Conservation (phyloP, 2,329 filamentous ascomycete species). For the Celoporthe dispersa region DNA sequence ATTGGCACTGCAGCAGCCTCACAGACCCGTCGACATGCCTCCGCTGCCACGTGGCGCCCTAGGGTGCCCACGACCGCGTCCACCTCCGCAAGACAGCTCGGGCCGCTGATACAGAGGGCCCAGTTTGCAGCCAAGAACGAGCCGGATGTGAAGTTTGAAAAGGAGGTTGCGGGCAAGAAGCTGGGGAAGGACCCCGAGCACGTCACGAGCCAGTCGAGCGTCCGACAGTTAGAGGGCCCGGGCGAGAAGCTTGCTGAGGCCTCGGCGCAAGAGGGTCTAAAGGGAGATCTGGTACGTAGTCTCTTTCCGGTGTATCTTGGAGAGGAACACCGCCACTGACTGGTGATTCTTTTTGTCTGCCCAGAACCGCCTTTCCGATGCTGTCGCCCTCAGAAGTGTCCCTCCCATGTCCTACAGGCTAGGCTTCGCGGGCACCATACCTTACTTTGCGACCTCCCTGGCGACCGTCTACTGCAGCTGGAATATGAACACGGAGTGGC, state of each 20-base stretch:
- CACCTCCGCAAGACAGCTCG: constrained; percentile 21
- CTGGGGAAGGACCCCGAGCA: constrained; percentile 63
- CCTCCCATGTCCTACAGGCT: constrained; percentile 70
- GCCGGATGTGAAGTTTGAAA: constrained; percentile 62
- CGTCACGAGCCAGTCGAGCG: constrained; percentile 63
- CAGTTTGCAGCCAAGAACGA: constrained; percentile 38
- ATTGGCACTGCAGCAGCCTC: constrained; percentile 20
- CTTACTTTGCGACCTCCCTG: constrained; percentile 83
- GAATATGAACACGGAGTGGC: constrained; percentile 73
- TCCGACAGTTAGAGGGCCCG: constrained; percentile 51
- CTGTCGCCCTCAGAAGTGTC: constrained; percentile 67
- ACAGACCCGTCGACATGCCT: constrained; percentile 12
- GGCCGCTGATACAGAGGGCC: constrained; percentile 33
- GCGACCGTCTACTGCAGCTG: constrained; percentile 82
- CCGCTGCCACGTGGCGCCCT: constrained; percentile 9
- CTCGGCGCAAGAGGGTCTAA: constrained; percentile 42
- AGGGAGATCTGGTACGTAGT: constrained; percentile 59
- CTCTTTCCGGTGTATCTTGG: background rate
- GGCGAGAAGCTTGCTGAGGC: constrained; percentile 31
- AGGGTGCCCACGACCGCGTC: background rate
- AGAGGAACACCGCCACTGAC: background rate
- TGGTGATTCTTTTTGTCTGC: background rate
- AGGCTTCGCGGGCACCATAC: constrained; percentile 78
- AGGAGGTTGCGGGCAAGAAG: constrained; percentile 55
- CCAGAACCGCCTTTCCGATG: constrained; percentile 69